These are phyloP conservation scores for Penicillium pancosmium DNA, from an alignment of 495 filamentous ascomycete genomes.

Conservation along the genomic window DNA sequence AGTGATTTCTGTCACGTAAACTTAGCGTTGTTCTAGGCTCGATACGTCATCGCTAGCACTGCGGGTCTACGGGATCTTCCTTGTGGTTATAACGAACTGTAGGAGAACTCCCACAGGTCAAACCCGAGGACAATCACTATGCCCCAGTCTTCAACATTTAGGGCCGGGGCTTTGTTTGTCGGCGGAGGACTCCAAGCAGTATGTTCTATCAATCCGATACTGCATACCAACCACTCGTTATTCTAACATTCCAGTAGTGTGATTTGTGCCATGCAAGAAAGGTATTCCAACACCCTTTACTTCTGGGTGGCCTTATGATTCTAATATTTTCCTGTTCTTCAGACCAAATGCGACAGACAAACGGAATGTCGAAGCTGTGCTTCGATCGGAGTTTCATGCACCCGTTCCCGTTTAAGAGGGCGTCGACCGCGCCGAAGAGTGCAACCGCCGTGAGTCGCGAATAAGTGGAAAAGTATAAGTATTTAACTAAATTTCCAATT, in stretches of 20 bases:
- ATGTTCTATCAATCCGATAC: not conserved
- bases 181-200: not conserved
- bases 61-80: not conserved
- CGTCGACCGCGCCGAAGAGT: not conserved
- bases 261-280: slow-evolving; percentile 4
- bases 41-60: not conserved
- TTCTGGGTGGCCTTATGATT: not conserved
- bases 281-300: not conserved
- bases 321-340: not conserved
- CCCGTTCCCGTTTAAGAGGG: not conserved
- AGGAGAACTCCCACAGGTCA: not conserved
- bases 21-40: not conserved
- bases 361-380: not conserved
- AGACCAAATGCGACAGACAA: not conserved
- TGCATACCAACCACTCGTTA: not conserved
- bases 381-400: not conserved
- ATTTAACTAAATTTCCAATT: not conserved
- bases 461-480: not conserved
- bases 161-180: not conserved
- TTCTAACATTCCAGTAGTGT: not conserved
- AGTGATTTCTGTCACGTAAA: not conserved
- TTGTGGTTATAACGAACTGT: not conserved
- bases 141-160: not conserved
- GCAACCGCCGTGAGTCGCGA: not conserved
- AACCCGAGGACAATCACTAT: not conserved